Base-by-base conservation (phyloP, 2,329 filamentous ascomycete species). In the Cladosporium velox region DNA sequence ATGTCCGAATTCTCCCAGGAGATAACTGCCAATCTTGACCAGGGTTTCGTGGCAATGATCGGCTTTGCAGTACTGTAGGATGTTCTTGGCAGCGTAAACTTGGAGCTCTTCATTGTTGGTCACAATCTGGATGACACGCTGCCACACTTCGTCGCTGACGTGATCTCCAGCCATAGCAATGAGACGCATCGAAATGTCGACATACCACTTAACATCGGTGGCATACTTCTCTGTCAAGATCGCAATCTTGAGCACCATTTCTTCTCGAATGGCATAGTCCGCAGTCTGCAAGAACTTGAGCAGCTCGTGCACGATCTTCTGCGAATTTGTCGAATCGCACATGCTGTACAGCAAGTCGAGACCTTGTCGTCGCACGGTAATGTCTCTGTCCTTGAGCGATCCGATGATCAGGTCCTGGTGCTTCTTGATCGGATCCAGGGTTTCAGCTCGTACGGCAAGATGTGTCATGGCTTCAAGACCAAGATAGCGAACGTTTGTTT, bases 101-200 rank as follows among this genome's bases (percentile, higher is more conserved):
- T 99, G 95, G 12, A 99, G 85, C 78, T 98, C 94, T 78, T 99
- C 95, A 78, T 99, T 99, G 83, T 99, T 99, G 64, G 95, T 98
- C 67, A 98, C 93, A 72, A 99, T 98, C 78, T 99, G 95, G 69
- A 97, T 97, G 65, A 99, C 94, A 72, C 95, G 89, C 78, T 99
- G 95, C 95, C 95, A 99, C 21, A 99, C 95, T 80, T 99, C 95
- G 70, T 99, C 96, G 78, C 94, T 98, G 72, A 99, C 94, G 77
- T 99, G 95, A 75, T 99, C 95, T 71, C 95, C 95, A 3, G 96
- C 95, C 88, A 98, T 93, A 66, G 94, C 93, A 67, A 99, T 93
- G 62, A 99, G 86, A 65, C 94, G 89, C 71, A 99, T 84, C 12
- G 95, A 97, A 72, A 98, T 97, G 76, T 99, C 94, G 69, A 99